Conservation (phyloP, 208 protist species). For the Leishmania mexicana region DNA sequence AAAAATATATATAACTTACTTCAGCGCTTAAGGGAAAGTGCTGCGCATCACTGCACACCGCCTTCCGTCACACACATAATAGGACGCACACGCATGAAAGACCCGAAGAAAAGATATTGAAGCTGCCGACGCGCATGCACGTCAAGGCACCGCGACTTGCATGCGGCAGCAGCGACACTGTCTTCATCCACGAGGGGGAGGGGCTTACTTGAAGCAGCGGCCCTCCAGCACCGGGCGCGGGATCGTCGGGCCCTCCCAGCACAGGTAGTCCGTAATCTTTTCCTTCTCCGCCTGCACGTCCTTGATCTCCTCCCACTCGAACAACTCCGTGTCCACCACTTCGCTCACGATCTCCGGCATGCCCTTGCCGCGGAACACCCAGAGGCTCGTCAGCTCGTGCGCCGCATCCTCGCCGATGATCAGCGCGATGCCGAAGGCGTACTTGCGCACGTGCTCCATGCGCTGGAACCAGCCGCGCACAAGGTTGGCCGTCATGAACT, state of each 20-base stretch:
- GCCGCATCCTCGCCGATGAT: conserved; percentile 76
- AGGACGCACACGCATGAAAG: too few relatives aligned
- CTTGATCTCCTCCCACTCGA: conserved; percentile 72
- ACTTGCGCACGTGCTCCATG: conserved; percentile 87
- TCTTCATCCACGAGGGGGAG: too few relatives aligned
- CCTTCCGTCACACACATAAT: background rate
- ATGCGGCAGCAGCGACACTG: too few relatives aligned
- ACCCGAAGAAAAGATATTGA: background rate
- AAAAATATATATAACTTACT: too few relatives aligned
- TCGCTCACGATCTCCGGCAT: conserved; percentile 79
- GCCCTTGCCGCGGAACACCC: conserved; percentile 83
- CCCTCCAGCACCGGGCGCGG: conserved; percentile 76
- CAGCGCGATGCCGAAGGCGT: conserved; percentile 79
- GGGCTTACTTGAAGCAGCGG: conserved; percentile 72
- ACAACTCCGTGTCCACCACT: conserved; percentile 82
- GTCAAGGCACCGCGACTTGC: background rate
- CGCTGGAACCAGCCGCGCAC: conserved; percentile 85
- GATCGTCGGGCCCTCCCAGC: conserved; percentile 84
- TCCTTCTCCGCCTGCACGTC: conserved; percentile 71
- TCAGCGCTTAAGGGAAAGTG: too few relatives aligned
- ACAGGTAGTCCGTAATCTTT: conserved; percentile 80
- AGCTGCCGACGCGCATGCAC: background rate
- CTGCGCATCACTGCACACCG: background rate
- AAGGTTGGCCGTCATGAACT: conserved; percentile 88
- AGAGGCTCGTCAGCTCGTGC: conserved; percentile 77